These are phyloP conservation scores for Pichia membranifaciens DNA, from an alignment of 805 yeast species.

Conservation along the genomic window DNA sequence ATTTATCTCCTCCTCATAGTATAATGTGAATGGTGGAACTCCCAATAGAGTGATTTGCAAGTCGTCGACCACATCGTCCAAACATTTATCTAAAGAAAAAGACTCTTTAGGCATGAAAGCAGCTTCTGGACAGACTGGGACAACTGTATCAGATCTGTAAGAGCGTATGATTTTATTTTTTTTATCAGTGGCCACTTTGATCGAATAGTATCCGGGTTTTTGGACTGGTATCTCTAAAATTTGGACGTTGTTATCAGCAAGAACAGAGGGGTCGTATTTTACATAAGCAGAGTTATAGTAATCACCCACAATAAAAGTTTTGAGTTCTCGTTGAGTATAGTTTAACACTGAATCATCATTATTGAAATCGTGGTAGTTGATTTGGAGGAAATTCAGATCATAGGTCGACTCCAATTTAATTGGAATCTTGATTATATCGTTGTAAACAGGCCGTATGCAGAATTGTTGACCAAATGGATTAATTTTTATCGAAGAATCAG, in stretches of 20 bases:
- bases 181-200: slow-evolving; percentile 59
- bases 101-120: slow-evolving; percentile 29
- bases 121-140: slow-evolving; percentile 78
- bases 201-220: slow-evolving; percentile 72
- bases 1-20: slow-evolving; percentile 43
- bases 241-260: slow-evolving; percentile 38
- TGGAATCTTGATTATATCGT: slow-evolving; percentile 47
- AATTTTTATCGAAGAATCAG: slow-evolving; percentile 81
- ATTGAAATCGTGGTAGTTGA: slow-evolving; percentile 54
- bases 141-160: slow-evolving; percentile 52
- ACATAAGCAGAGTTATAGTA: slow-evolving; percentile 18
- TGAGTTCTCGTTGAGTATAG: slow-evolving; percentile 54
- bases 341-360: slow-evolving; percentile 43
- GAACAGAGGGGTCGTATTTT: slow-evolving; percentile 16
- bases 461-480: slow-evolving; percentile 66
- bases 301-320: slow-evolving; percentile 27
- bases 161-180: slow-evolving; percentile 51
- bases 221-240: slow-evolving; percentile 61
- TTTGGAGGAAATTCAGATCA: slow-evolving; percentile 60
- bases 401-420: slow-evolving; percentile 75
- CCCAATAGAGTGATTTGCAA: slow-evolving; percentile 55
- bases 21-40: slow-evolving; percentile 67
- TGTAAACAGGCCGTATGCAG: slow-evolving; percentile 46
- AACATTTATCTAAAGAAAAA: slow-evolving; percentile 50
- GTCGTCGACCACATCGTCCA: slow-evolving; percentile 41